phyloP scores from a whole-genome alignment of 129 eudicot genomes.

The Ambrosia artemisiifolia region DNA sequence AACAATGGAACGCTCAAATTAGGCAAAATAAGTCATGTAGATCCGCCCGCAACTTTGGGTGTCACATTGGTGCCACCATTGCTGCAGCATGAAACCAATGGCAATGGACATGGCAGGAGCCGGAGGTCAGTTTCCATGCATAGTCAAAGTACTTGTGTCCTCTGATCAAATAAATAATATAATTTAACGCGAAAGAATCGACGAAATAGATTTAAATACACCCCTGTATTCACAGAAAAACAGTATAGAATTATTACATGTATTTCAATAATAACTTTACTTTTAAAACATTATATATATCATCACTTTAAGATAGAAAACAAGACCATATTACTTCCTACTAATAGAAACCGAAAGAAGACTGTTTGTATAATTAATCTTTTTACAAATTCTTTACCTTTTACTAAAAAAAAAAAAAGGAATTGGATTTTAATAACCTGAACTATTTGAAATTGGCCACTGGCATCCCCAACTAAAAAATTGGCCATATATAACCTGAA shows the following conservation, averaged over 20 bases:
- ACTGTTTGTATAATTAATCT: neutral
- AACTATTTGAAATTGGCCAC: too few species aligned
- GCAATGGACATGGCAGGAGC: neutral
- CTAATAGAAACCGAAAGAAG: neutral
- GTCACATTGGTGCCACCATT: neutral
- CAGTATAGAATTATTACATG: neutral
- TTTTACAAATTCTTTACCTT: neutral
- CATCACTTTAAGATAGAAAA: neutral
- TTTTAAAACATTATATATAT: neutral
- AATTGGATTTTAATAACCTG: too few species aligned
- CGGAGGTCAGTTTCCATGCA: neutral
- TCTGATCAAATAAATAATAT: neutral
- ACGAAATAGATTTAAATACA: constrained; percentile 6
- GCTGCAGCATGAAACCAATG: neutral
- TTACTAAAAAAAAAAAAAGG: neutral
- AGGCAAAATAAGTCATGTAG: neutral
- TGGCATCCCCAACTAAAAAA: too few species aligned
- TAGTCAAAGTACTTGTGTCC: neutral
- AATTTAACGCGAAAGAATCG: neutral
- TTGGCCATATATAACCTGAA: too few species aligned
- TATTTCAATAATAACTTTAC: neutral
- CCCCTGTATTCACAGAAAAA: constrained; percentile 19
- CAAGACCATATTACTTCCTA: neutral
- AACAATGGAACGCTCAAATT: neutral
- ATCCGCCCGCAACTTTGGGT: neutral